Percentiles rank a stretch among this genome's conserved stretches.
Conservation (phyloP, 345 rosid genomes). For the Boechera divaricarpa region DNA sequence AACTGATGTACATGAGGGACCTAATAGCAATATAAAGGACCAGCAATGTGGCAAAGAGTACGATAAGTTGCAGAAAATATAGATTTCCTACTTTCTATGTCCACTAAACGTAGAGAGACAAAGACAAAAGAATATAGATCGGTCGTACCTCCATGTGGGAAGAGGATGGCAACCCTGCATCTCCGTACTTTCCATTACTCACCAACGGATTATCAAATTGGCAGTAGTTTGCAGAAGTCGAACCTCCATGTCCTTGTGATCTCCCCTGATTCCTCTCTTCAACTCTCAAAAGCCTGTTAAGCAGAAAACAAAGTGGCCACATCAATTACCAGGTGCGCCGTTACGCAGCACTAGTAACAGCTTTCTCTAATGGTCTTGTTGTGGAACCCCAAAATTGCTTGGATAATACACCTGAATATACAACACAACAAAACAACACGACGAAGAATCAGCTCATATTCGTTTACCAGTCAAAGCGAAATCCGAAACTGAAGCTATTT, state of each 20-base stretch:
- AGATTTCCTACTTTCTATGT: not conserved
- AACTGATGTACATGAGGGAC: slow-evolving; percentile 84
- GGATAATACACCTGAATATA: slow-evolving; percentile 18
- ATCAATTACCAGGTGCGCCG: slow-evolving; percentile 44
- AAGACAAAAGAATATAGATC: not conserved
- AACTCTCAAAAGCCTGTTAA: slow-evolving; percentile 60
- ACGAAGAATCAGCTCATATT: not conserved
- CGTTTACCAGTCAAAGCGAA: slow-evolving; percentile 1
- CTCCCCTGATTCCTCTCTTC: slow-evolving; percentile 52
- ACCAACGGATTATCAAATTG: slow-evolving; percentile 43
- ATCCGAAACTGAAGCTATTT: slow-evolving; percentile 13
- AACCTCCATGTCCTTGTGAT: slow-evolving; percentile 38
- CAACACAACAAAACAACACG: not conserved
- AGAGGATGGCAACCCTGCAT: slow-evolving; percentile 49
- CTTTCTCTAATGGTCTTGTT: slow-evolving; percentile 6
- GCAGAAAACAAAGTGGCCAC: slow-evolving; percentile 72
- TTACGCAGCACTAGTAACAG: not conserved
- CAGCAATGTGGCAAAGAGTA: slow-evolving; percentile 1
- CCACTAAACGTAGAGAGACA: slow-evolving; percentile 13
- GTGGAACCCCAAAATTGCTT: not conserved
- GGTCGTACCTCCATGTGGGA: slow-evolving; percentile 59
- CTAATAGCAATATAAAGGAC: slow-evolving; percentile 46
- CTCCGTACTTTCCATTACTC: slow-evolving; percentile 34
- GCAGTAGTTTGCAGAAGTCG: slow-evolving; percentile 33
- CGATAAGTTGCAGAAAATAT: not conserved